A percentile compares a stretch with the other conserved stretches of the same genome.
phyloP scores from a whole-genome alignment of 768 basidiomycete genomes.

The Mycena sanguinolenta region DNA sequence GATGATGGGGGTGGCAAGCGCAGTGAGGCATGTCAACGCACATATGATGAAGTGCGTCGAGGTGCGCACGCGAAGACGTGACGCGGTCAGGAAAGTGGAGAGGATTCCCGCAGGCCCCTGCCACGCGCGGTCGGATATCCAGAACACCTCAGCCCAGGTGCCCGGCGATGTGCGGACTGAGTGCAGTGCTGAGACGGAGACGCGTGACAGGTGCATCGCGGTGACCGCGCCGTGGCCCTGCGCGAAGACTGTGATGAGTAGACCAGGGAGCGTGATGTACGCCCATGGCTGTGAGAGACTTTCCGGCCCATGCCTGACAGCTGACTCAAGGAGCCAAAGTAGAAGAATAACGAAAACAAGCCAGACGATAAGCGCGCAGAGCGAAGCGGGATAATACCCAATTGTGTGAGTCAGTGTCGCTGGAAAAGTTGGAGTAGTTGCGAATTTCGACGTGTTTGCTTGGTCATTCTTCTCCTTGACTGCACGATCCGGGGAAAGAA shows the following conservation, averaged over 20 bases:
- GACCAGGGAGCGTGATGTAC: conserved; percentile 30
- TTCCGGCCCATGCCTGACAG: conserved; percentile 24
- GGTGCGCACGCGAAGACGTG: conserved; percentile 26
- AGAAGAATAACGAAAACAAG: conserved; percentile 16
- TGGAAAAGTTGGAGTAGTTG: background rate
- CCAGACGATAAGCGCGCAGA: conserved; percentile 19
- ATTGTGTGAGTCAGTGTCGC: background rate
- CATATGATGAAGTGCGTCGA: conserved; percentile 36
- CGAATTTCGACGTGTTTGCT: background rate
- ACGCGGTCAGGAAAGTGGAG: conserved; percentile 11
- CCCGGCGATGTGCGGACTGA: conserved; percentile 29
- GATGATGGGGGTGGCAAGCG: conserved; percentile 37
- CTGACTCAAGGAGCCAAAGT: conserved; percentile 32
- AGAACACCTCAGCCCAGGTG: conserved; percentile 41
- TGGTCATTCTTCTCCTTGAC: background rate
- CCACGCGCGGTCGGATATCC: conserved; percentile 39
- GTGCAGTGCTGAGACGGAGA: conserved; percentile 32
- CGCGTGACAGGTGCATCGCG: conserved; percentile 32
- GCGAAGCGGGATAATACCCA: conserved; percentile 25
- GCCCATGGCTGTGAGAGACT: conserved; percentile 26
- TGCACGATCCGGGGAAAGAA: conserved; percentile 18
- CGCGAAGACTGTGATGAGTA: conserved; percentile 33
- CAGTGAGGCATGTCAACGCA: conserved; percentile 33
- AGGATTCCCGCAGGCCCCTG: conserved; percentile 35
- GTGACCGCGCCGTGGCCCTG: conserved; percentile 34